Percentiles rank a stretch among this genome's conserved stretches.
These are phyloP conservation scores for Erythrobasidium yunnanense DNA, from an alignment of 768 basidiomycete species.

Conservation along the genomic window DNA sequence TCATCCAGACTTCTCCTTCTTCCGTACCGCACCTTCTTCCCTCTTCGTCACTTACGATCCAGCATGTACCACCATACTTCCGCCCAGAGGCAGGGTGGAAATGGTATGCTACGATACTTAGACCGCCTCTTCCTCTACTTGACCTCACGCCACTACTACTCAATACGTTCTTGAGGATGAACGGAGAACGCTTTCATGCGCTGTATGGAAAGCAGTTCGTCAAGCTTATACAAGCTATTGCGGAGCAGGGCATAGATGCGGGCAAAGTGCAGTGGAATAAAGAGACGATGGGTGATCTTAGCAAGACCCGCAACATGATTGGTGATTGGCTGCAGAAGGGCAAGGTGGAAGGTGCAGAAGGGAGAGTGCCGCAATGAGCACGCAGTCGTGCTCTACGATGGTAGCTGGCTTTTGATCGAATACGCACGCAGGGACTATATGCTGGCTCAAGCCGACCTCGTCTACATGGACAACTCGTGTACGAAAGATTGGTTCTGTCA, in stretches of 20 bases:
- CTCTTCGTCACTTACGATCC: slow-evolving; percentile 19
- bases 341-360: slow-evolving; percentile 40
- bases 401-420: too few relatives aligned
- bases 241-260: slow-evolving; percentile 31
- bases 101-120: slow-evolving; percentile 26
- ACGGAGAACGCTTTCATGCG: slow-evolving; percentile 15
- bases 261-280: slow-evolving; percentile 30
- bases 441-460: too few relatives aligned
- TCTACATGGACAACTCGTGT: too few relatives aligned
- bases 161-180: slow-evolving; percentile 31
- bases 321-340: slow-evolving; percentile 31
- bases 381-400: too few relatives aligned
- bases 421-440: too few relatives aligned
- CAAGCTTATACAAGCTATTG: slow-evolving; percentile 31
- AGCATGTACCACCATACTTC: slow-evolving; percentile 33
- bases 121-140: slow-evolving; percentile 31
- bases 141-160: slow-evolving; percentile 34
- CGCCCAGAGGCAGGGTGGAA: slow-evolving; percentile 35
- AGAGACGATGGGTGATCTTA: slow-evolving; percentile 28
- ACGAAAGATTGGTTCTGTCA: too few relatives aligned
- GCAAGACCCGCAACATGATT: slow-evolving; percentile 16
- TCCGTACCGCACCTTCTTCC: slow-evolving; percentile 13
- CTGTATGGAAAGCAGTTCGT: slow-evolving; percentile 31
- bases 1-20: slow-evolving; percentile 45
- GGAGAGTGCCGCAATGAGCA: slow-evolving; percentile 26